phyloP scores from a whole-genome alignment of 2,329 filamentous ascomycete genomes.

The Ophiostoma ulmi region DNA sequence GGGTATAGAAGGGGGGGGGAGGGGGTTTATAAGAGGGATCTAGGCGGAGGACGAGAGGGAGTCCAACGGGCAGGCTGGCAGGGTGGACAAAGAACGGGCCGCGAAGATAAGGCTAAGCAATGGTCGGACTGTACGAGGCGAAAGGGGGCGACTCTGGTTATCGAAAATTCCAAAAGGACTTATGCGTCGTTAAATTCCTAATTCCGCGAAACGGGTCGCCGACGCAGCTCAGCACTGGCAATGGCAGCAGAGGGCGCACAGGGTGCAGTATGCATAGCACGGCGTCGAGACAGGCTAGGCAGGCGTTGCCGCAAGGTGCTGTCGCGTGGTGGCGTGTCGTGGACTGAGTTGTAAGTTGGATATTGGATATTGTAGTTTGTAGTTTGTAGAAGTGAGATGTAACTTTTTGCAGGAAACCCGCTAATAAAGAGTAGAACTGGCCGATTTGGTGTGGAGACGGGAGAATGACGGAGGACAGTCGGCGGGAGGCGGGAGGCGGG shows the following conservation, averaged over 20 bases:
- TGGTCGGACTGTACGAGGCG: not conserved
- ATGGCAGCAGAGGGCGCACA: constrained; percentile 20
- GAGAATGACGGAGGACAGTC: constrained; percentile 1
- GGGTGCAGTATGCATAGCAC: constrained; percentile 22
- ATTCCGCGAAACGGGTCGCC: constrained; percentile 22
- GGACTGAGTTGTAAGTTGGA: not conserved
- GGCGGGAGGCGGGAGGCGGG: constrained; percentile 11
- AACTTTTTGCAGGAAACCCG: not conserved
- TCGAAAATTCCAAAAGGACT: not conserved
- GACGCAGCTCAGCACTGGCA: constrained; percentile 20
- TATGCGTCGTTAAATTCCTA: constrained; percentile 21
- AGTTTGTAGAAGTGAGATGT: not conserved
- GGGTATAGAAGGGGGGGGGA: not conserved
- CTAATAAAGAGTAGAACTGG: not conserved
- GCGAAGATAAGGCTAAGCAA: constrained; percentile 2
- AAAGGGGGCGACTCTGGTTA: not conserved
- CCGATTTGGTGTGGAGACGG: not conserved
- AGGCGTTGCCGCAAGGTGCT: constrained; percentile 20
- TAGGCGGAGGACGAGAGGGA: not conserved
- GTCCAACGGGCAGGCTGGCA: not conserved
- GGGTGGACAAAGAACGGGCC: constrained; percentile 1
- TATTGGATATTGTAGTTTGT: not conserved
- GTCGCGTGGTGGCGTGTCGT: constrained; percentile 5
- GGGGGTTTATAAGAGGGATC: constrained; percentile 12
- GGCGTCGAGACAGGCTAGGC: constrained; percentile 21